Base-by-base conservation (phyloP, 2,329 filamentous ascomycete species). In the Fusarium nurragi region DNA sequence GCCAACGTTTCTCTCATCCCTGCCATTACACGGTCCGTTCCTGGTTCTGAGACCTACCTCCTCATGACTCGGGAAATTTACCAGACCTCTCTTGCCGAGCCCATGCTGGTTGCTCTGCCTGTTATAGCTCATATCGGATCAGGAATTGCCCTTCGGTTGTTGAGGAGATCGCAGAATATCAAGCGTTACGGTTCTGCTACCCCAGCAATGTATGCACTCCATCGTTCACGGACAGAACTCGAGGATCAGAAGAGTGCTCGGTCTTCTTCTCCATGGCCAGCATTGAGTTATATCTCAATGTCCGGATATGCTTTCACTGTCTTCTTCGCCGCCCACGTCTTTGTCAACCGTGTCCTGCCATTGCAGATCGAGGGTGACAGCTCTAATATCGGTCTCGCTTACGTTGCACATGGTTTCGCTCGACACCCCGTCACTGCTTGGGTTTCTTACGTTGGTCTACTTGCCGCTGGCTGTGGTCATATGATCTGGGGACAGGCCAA, bases 21-120 rank as follows among this genome's bases (percentile, higher is more conserved):
- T 0, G 86, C 95, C 34, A 70, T 89, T 46, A 92, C 91, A 37
- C 86, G 84, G 55, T 92, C 90, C 41, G 86, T 95, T 8, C 80
- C 89, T 10, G 85, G 88, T 49, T 91, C 91, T 60, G 94, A 97
- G 75, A 88, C 88, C 46, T 97, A 93, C 77, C 88, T 98, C 45
- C 89, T 98, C 65, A 91, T 97, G 76, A 94, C 93, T 25, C 88
- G 94, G 61, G 94, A 96, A 45, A 88, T 95, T 76, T 98, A 98
- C 81, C 94, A 97, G 77, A 94, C 92, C 2, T 84, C 90, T 3
- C 80, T 92, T 16, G 84, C 90, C 48, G 94, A 97, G 74, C 92
- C 93, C 5, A 79, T 96, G 19, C 83, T 98, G 61, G 86, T 98
- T 60, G 88, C 84, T 39, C 77, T 93, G 3, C 93, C 94, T 3